phyloP scores from a whole-genome alignment of 192 early-diverging fungal genomes.

The Kappamyces sp. region DNA sequence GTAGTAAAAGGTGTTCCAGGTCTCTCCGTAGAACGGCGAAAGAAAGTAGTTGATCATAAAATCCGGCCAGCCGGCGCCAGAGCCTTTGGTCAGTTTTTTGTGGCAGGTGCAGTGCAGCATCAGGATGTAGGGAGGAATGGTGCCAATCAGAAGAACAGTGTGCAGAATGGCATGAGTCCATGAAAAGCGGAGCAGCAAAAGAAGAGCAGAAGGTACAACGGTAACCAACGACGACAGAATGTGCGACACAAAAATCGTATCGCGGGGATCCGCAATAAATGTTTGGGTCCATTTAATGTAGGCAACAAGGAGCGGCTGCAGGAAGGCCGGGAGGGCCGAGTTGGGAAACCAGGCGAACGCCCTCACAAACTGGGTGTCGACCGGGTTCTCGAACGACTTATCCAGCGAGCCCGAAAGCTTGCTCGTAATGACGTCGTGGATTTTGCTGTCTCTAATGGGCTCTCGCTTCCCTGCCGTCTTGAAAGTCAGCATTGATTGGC shows the following conservation, averaged over 20 bases:
- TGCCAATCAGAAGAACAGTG: slow-evolving; percentile 14
- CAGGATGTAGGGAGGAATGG: slow-evolving; percentile 26
- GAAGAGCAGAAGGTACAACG: slow-evolving; percentile 29
- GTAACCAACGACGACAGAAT: slow-evolving; percentile 11
- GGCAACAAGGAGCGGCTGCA: not conserved
- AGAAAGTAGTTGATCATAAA: slow-evolving; percentile 21
- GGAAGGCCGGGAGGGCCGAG: not conserved
- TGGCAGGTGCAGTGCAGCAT: slow-evolving; percentile 30
- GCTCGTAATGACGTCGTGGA: not conserved
- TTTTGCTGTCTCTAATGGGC: not conserved
- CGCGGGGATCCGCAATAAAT: slow-evolving; percentile 16
- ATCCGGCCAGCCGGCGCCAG: slow-evolving; percentile 12
- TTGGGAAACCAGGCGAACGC: slow-evolving; percentile 17
- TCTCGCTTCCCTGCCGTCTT: not conserved
- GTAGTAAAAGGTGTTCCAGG: slow-evolving; percentile 33
- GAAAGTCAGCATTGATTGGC: too few species aligned
- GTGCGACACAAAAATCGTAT: slow-evolving; percentile 16
- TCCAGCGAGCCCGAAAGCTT: not conserved
- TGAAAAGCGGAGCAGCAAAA: slow-evolving; percentile 18
- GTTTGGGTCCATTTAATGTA: not conserved
- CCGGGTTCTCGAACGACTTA: not conserved
- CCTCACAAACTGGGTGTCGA: not conserved
- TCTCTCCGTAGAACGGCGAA: slow-evolving; percentile 31
- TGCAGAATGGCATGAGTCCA: slow-evolving; percentile 29
- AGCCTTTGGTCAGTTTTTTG: slow-evolving; percentile 6